Base-by-base conservation (phyloP, 2,329 filamentous ascomycete genomes). In the Blastomyces parvus region DNA sequence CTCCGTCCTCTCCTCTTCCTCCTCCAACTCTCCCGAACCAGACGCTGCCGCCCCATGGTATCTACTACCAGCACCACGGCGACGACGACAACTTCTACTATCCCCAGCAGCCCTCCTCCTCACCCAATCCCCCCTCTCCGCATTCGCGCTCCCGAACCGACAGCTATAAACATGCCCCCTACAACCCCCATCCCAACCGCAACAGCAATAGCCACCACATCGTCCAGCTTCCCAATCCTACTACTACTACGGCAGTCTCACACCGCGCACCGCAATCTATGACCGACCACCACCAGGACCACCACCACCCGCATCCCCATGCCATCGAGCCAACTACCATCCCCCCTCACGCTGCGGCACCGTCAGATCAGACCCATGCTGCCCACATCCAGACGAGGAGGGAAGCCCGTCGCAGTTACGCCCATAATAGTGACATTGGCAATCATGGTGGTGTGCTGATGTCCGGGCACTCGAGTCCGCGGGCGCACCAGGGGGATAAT, bases 1-100 rank as follows among this genome's bases (percentile, higher is more conserved):
- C n/a, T n/a, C n/a, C n/a, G n/a, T n/a, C 66, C 64, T 42, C 13
- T 42, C 40, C 40, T 42, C 40, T 17, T 42, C 40, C 40, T 42
- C 40, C 40, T 42, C 40, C 6, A 36, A 8, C 33, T 36, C 33
- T 7, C 33, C 33, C 8, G 5, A 36, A 36, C 33, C 33, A 4
- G 5, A 36, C 33, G 33, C 8, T 36, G 5, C 33, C 33, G 5
- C 5, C 33, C 33, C 33, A 36, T n/a, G n/a, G n/a, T 36, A 36
- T 36, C 64, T 66, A 63, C 66, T 64, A 57, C 63, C 69, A 69
- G 67, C 67, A 61, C 61, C 63, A 65, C 65, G 68, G 66, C 66
- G 53, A 67, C 63, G 27, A 61, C 65, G 62, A 25, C 14, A 60
- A 66, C 68, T 8, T 50, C 2, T 70, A 68, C 66, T 17, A 50